Evolutionary conservation across 495 filamentous ascomycete genomes (phyloP).

Genomic region (Amphirosellinia nigrospora): DNA sequence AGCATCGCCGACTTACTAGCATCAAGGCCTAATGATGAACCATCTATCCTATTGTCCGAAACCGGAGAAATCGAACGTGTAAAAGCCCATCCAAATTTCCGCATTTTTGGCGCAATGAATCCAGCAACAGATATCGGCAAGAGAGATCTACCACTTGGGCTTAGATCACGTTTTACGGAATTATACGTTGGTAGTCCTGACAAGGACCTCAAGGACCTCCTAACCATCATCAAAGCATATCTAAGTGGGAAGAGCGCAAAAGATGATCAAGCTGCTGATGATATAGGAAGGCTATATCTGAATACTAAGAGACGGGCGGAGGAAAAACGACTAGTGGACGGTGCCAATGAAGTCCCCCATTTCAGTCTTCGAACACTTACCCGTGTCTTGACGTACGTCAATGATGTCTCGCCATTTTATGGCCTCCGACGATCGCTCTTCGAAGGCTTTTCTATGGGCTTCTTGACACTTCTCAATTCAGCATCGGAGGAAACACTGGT

Average conservation of each 20-base stretch:
- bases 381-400: conserved; percentile 83
- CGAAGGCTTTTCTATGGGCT: conserved; percentile 99
- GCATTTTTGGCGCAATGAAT: conserved; percentile 99
- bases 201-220: conserved; percentile 77
- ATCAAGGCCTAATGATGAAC: conserved; percentile 65
- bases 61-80: conserved; percentile 89
- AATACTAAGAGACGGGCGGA: conserved; percentile 82
- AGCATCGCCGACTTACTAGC: conserved; percentile 87
- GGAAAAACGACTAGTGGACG: conserved; percentile 85
- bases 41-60: conserved; percentile 88
- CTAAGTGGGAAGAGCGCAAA: conserved; percentile 70
- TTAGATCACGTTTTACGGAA: conserved; percentile 90
- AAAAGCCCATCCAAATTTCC: conserved; percentile 88
- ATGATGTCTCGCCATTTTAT: conserved; percentile 82
- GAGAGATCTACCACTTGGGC: conserved; percentile 83
- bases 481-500: conserved; percentile 78
- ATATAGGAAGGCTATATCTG: conserved; percentile 84
- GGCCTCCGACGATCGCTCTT: conserved; percentile 86
- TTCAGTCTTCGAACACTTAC: conserved; percentile 97
- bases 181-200: conserved; percentile 91
- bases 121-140: conserved; percentile 97
- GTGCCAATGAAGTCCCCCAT: conserved; percentile 90
- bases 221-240: conserved; percentile 85
- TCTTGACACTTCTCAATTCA: conserved; percentile 81
- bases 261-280: conserved; percentile 69